Evolutionary conservation across 75 land plant species (phyloP), one percentile per base, ranked within the genome.

Genomic region (Selaginella tamariscina): DNA sequence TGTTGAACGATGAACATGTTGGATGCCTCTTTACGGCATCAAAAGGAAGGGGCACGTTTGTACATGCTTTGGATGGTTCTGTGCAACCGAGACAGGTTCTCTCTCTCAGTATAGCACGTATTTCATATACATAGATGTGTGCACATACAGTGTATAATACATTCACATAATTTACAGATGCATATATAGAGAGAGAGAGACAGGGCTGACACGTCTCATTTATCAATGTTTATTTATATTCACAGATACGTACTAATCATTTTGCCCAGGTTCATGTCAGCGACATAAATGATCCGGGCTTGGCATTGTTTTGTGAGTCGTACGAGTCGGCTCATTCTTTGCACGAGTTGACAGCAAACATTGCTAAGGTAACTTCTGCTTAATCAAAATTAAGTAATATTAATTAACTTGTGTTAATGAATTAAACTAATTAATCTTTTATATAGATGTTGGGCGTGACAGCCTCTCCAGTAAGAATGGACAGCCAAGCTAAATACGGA

Each of bases 401-500:
- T n/a, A n/a, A n/a, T n/a, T 22, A 30, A 66, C 39, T 18, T n/a
- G n/a, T 30, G 30, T 8, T 15, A 24, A 20, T 0, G 18, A 13
- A 15, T 8, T 22, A 27, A 1, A 20, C 27, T 32, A 22, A 27
- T 31, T 21, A 32, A 44, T 31, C 28, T 18, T 29, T 54, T 29
- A 49, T 55, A 2, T 75, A 93, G 98, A 91, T 87, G 71, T 78
- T 94, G 68, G 98, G 98, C 28, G 91, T 94, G 23, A 81, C 78
- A 72, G 89, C 84, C 63, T 85, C 99, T 27, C 96, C 92, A 2
- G 85, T 95, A 30, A 74, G 99, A 62, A 87, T 95, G 29, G 99
- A 95, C 70, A 95, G 99, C 73, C 99, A 95, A 68, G 99, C 97
- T 24, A 95, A 95, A 73, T 95, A 95, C 78, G 96, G 92, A 2